phyloP scores from a whole-genome alignment of 2,329 filamentous ascomycete species.

The Alternaria atra region DNA sequence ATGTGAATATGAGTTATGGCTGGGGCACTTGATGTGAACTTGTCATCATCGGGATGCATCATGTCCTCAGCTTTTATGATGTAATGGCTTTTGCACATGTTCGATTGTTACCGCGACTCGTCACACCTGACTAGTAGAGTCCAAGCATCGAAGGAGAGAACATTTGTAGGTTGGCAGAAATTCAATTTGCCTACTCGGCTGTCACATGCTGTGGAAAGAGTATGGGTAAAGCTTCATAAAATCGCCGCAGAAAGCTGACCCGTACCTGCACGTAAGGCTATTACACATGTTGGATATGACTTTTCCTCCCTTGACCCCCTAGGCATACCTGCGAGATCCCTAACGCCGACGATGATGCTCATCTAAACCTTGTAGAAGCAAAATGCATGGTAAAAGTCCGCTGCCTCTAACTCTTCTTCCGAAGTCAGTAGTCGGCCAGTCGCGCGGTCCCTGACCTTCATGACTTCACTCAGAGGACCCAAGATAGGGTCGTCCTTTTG shows the following conservation, averaged over 20 bases:
- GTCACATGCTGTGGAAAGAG: background rate
- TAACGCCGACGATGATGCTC: conserved; percentile 7
- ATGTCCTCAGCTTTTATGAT: background rate
- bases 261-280: background rate
- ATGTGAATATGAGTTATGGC: conserved; percentile 4
- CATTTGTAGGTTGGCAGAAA: background rate
- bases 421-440: conserved; percentile 74
- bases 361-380: conserved; percentile 91
- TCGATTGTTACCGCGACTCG: background rate
- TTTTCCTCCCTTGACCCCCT: background rate
- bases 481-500: conserved; percentile 86
- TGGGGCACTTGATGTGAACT: background rate
- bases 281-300: background rate
- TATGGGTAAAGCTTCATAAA: background rate
- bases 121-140: background rate
- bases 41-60: background rate
- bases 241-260: background rate
- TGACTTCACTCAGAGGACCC: conserved; percentile 89
- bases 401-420: conserved; percentile 88
- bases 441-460: conserved; percentile 83
- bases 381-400: conserved; percentile 87
- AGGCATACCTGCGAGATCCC: conserved; percentile 1
- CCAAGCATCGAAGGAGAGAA: background rate
- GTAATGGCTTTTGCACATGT: background rate
- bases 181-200: background rate